phyloP scores from a whole-genome alignment of 768 basidiomycete species.

The Amanita pseudoporphyria region DNA sequence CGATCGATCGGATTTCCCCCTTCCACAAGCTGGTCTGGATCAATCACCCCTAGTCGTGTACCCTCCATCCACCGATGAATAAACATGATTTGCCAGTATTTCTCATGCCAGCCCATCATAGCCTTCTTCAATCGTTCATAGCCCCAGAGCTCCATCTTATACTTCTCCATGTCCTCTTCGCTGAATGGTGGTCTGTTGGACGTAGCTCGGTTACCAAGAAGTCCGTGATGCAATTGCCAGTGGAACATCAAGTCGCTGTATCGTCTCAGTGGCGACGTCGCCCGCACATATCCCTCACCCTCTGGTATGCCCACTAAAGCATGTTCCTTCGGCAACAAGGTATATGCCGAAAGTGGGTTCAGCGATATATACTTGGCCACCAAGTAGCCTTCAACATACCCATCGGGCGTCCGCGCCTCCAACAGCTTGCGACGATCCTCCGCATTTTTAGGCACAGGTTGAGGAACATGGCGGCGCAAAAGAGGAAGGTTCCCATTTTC shows the following conservation, averaged over 20 bases:
- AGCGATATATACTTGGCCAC: slow-evolving; percentile 23
- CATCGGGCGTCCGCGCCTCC: slow-evolving; percentile 33
- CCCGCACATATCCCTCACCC: slow-evolving; percentile 73
- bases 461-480: slow-evolving; percentile 43
- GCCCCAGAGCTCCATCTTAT: slow-evolving; percentile 27
- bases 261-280: slow-evolving; percentile 83
- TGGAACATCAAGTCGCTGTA: slow-evolving; percentile 76
- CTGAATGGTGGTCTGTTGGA: slow-evolving; percentile 31
- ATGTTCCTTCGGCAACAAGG: slow-evolving; percentile 52
- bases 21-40: slow-evolving; percentile 7
- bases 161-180: slow-evolving; percentile 32
- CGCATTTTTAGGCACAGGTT: slow-evolving; percentile 21
- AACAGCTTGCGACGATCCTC: slow-evolving; percentile 35
- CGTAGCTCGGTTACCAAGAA: slow-evolving; percentile 33
- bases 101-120: slow-evolving; percentile 16
- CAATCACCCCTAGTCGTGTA: slow-evolving; percentile 12
- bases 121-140: slow-evolving; percentile 11
- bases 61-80: slow-evolving; percentile 30
- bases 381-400: slow-evolving; percentile 31
- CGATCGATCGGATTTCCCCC: slow-evolving; percentile 16
- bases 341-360: slow-evolving; percentile 30
- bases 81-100: slow-evolving; percentile 27
- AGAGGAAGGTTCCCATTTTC: slow-evolving; percentile 48
- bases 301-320: slow-evolving; percentile 57
- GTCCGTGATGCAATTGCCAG: slow-evolving; percentile 86